Evolutionary conservation across 352 stramenopile genomes (phyloP).

Genomic region (Phytopythium aichiense): DNA sequence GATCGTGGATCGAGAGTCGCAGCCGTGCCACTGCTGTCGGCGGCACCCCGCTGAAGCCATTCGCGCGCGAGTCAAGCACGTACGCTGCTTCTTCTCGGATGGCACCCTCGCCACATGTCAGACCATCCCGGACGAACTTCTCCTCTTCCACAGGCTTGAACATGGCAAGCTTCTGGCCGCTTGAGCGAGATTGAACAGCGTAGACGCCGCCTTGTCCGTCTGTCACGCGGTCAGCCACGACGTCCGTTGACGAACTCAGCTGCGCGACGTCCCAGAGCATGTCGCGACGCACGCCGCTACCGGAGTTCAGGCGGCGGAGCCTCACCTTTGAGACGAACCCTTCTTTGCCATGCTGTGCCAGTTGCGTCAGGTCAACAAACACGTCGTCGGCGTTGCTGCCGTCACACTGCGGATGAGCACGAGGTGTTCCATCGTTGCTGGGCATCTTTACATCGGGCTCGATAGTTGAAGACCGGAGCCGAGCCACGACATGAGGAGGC

Average conservation of each 20-base stretch:
- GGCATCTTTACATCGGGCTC: constrained; percentile 7
- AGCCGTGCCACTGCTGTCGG: constrained; percentile 67
- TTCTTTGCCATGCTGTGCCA: constrained; percentile 74
- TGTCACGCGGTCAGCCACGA: constrained; percentile 44
- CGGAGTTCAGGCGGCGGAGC: constrained; percentile 51
- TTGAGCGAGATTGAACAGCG: constrained; percentile 58
- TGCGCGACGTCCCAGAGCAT: constrained; percentile 80
- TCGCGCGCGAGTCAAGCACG: constrained; percentile 59
- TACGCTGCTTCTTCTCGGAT: constrained; percentile 76
- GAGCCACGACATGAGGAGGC: constrained; percentile 5
- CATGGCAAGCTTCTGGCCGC: constrained; percentile 70
- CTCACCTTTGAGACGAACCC: constrained; percentile 61
- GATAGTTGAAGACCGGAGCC: constrained; percentile 8
- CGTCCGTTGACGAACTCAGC: constrained; percentile 40
- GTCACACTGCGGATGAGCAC: background rate
- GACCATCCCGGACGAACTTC: constrained; percentile 67
- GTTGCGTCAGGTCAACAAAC: constrained; percentile 61
- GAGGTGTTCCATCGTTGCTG: background rate
- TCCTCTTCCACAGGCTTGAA: constrained; percentile 83
- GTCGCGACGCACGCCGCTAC: constrained; percentile 52
- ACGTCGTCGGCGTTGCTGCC: constrained; percentile 35
- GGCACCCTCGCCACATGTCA: constrained; percentile 62
- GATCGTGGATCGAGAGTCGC: constrained; percentile 36
- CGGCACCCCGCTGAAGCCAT: constrained; percentile 74
- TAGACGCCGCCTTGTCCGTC: constrained; percentile 76